Conservation (phyloP, 345 rosid genomes). For the Corymbia maculata region DNA sequence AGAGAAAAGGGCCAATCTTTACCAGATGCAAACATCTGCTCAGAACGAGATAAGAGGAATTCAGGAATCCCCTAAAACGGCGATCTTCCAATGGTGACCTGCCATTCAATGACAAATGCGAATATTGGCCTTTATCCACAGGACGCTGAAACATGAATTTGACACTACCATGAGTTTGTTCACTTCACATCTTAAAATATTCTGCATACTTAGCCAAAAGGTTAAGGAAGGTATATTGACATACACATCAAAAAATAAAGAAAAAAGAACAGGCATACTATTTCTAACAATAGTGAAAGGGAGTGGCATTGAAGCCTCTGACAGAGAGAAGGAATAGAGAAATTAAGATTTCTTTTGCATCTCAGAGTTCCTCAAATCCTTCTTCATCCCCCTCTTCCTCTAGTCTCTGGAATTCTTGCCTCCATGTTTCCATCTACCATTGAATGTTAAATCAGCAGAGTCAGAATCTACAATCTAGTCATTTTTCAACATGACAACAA, state of each 20-base stretch:
- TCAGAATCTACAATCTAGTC: background rate
- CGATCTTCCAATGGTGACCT: background rate
- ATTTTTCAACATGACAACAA: background rate
- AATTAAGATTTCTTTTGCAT: background rate
- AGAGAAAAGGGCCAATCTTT: background rate
- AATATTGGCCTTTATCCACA: background rate
- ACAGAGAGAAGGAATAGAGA: background rate
- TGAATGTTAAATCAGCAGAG: background rate
- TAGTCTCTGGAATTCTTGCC: slow-evolving; percentile 54
- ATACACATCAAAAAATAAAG: background rate
- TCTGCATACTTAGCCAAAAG: background rate
- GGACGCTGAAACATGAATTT: background rate
- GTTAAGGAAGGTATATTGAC: background rate
- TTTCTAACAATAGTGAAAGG: background rate
- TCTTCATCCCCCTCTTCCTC: slow-evolving; percentile 93
- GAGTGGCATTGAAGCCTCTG: background rate
- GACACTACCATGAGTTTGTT: background rate
- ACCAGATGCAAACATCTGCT: background rate
- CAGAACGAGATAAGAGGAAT: background rate
- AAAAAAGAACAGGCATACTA: background rate
- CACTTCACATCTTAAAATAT: background rate
- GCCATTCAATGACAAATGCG: background rate
- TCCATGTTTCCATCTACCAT: slow-evolving; percentile 74
- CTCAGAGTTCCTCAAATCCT: slow-evolving; percentile 71
- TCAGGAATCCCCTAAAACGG: background rate